A percentile compares a stretch with the other conserved stretches of the same genome.
phyloP scores from a whole-genome alignment of 2,329 filamentous ascomycete genomes.

The Penicillium concentricum region DNA sequence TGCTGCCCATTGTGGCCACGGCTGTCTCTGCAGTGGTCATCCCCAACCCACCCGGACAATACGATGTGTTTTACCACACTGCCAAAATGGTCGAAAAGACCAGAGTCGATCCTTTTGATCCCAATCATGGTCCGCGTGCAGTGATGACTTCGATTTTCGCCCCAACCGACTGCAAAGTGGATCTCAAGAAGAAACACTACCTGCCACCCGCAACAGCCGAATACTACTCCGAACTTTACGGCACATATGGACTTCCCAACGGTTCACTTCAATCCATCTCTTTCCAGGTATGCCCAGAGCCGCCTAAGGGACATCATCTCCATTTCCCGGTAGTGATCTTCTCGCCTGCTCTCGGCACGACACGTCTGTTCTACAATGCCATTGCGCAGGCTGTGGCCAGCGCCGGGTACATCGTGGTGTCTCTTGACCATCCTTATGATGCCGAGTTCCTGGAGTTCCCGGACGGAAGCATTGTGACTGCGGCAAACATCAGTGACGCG shows the following conservation, averaged over 20 bases:
- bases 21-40: background rate
- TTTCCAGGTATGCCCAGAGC: constrained; percentile 19
- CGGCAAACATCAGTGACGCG: constrained; percentile 5
- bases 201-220: constrained; percentile 31
- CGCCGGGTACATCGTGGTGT: constrained; percentile 34
- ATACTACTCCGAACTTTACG: constrained; percentile 18
- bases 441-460: constrained; percentile 35
- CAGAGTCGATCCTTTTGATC: constrained; percentile 29
- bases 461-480: constrained; percentile 19
- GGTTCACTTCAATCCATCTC: constrained; percentile 27
- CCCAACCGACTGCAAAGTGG: constrained; percentile 16
- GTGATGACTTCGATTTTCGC: constrained; percentile 32
- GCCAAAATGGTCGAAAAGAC: constrained; percentile 17
- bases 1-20: background rate
- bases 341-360: constrained; percentile 29
- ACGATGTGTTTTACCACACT: constrained; percentile 7
- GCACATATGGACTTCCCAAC: constrained; percentile 23
- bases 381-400: constrained; percentile 35
- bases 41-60: constrained; percentile 1
- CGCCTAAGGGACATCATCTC: background rate
- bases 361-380: constrained; percentile 32
- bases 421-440: constrained; percentile 40
- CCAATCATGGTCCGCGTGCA: constrained; percentile 15
- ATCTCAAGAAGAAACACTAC: constrained; percentile 19
- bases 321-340: constrained; percentile 34